phyloP scores from a whole-genome alignment of 768 basidiomycete genomes.

The Leccinum longicurvipes region DNA sequence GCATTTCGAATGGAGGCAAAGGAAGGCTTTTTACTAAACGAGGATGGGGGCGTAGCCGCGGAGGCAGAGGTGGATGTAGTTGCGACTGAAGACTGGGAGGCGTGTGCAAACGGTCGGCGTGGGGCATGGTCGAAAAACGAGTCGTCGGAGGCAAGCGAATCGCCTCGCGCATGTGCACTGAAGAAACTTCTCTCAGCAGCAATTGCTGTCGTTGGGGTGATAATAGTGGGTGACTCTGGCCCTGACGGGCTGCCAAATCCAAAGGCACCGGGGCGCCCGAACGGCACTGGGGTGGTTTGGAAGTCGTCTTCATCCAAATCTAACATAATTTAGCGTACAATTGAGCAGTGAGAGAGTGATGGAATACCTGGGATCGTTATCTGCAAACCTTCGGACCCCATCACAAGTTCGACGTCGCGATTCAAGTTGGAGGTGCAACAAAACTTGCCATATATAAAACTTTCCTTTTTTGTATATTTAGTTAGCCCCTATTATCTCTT shows the following conservation, averaged over 20 bases:
- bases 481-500: conserved; percentile 3
- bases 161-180: conserved; percentile 59
- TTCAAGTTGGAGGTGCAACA: conserved; percentile 1
- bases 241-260: conserved; percentile 49
- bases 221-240: conserved; percentile 62
- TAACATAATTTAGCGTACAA: conserved; percentile 26
- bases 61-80: conserved; percentile 36
- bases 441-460: background rate
- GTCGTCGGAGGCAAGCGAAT: conserved; percentile 76
- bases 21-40: conserved; percentile 76
- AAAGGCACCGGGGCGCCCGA: conserved; percentile 58
- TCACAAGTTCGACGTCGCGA: conserved; percentile 11
- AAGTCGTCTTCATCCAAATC: conserved; percentile 81
- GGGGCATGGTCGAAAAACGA: conserved; percentile 61
- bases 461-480: conserved; percentile 15
- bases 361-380: conserved; percentile 47
- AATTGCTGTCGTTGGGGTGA: conserved; percentile 45
- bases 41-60: conserved; percentile 28
- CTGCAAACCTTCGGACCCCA: conserved; percentile 42
- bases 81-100: conserved; percentile 68
- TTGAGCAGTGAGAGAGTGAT: background rate
- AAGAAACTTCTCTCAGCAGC: conserved; percentile 60
- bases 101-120: conserved; percentile 63
- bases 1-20: conserved; percentile 87
- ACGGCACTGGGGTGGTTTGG: conserved; percentile 58